These are phyloP conservation scores for Aspergillus novofumigatus DNA, from an alignment of 2,329 filamentous ascomycete genomes.

Conservation along the genomic window DNA sequence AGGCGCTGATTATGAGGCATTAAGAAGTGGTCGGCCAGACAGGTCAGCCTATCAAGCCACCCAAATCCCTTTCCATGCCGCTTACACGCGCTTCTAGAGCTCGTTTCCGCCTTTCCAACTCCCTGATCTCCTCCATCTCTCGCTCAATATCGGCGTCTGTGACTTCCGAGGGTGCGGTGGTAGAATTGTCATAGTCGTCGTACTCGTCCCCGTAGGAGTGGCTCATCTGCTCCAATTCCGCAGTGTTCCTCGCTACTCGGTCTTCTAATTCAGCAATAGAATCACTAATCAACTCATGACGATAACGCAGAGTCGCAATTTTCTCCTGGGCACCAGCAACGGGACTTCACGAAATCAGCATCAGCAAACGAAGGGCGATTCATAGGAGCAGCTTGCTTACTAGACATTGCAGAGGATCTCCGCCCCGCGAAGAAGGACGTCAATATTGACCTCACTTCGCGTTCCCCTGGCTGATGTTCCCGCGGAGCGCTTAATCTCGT, in stretches of 20 bases:
- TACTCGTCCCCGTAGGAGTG: constrained; percentile 52
- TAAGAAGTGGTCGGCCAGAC: background rate
- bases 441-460: constrained; percentile 74
- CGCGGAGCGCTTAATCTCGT: constrained; percentile 63
- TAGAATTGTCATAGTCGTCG: constrained; percentile 49
- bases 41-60: constrained; percentile 50
- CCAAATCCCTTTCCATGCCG: constrained; percentile 66
- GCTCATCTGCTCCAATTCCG: constrained; percentile 70
- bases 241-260: constrained; percentile 70
- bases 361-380: background rate
- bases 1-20: background rate
- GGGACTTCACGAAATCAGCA: constrained; percentile 46
- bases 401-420: constrained; percentile 90
- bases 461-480: constrained; percentile 50
- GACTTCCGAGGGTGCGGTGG: constrained; percentile 24
- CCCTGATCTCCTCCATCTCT: constrained; percentile 54
- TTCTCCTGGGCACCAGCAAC: constrained; percentile 73
- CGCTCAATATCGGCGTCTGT: constrained; percentile 42
- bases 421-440: constrained; percentile 76
- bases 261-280: constrained; percentile 78
- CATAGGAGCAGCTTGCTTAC: constrained; percentile 36
- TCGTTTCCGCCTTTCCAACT: constrained; percentile 61
- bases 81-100: constrained; percentile 60
- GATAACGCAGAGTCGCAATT: constrained; percentile 67
- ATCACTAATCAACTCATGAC: constrained; percentile 65